phyloP scores from a whole-genome alignment of 2,329 filamentous ascomycete genomes.

The Hawksworthiomyces lignivorus region DNA sequence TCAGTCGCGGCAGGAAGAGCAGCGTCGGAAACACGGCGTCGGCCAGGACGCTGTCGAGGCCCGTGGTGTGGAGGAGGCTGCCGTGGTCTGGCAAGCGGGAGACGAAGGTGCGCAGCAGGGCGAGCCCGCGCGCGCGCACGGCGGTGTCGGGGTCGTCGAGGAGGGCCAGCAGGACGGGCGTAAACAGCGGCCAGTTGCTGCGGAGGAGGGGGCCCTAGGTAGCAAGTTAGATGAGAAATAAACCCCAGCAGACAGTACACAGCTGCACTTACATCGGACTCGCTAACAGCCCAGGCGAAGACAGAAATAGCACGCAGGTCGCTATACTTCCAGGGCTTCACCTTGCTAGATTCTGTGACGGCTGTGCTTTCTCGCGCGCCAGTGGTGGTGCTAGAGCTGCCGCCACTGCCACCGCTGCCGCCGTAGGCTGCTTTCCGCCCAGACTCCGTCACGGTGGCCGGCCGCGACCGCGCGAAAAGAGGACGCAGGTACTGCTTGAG shows the following conservation, averaged over 20 bases:
- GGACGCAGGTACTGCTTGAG: conserved; percentile 58
- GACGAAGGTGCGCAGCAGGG: conserved; percentile 48
- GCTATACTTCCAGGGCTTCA: conserved; percentile 56
- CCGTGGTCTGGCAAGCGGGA: conserved; percentile 36
- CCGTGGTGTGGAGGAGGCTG: conserved; percentile 33
- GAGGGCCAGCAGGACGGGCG: conserved; percentile 62
- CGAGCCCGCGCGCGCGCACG: conserved; percentile 49
- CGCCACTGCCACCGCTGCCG: conserved; percentile 28
- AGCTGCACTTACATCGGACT: conserved; percentile 34
- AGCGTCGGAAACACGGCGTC: conserved; percentile 64
- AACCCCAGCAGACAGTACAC: background rate
- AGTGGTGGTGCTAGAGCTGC: conserved; percentile 13
- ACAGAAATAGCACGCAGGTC: conserved; percentile 44
- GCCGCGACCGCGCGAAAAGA: conserved; percentile 53
- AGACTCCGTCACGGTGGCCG: conserved; percentile 45
- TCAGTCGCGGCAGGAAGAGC: conserved; percentile 69
- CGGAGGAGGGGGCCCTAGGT: conserved; percentile 36
- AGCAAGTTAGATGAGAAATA: conserved; percentile 3
- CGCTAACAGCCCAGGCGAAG: conserved; percentile 52
- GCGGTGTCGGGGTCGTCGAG: conserved; percentile 53
- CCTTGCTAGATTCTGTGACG: conserved; percentile 28
- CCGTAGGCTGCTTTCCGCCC: conserved; percentile 46
- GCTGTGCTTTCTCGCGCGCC: background rate
- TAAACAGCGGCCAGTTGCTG: conserved; percentile 58
- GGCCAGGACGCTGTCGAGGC: conserved; percentile 60